Conservation (phyloP, 192 early-diverging fungal species). For the Allomyces macrogynus region DNA sequence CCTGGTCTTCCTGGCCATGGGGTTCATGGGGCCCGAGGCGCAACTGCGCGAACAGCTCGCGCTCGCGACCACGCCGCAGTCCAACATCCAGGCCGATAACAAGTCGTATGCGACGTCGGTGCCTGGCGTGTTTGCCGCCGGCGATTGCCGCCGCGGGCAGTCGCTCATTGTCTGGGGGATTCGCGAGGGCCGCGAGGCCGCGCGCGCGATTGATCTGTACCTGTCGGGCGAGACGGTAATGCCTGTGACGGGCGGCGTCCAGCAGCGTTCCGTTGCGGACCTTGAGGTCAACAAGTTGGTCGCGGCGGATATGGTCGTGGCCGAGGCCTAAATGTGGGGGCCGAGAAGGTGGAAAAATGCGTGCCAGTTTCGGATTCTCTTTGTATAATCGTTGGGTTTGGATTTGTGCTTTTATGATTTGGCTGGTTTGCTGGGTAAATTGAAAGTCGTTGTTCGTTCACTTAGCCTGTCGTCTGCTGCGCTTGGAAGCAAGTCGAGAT, state of each 20-base stretch:
- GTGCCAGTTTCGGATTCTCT: no score
- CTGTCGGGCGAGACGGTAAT: conserved; percentile 61
- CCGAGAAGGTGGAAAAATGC: no score
- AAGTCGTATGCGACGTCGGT: conserved; percentile 60
- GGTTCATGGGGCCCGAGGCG: conserved; percentile 84
- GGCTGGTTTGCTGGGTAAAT: no score
- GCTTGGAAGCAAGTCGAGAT: no score
- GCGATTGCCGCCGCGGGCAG: conserved; percentile 93
- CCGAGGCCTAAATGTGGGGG: no score
- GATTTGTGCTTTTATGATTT: no score
- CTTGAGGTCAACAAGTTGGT: conserved; percentile 1
- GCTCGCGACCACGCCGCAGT: conserved; percentile 51
- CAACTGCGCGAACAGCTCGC: conserved; percentile 55
- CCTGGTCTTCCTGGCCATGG: conserved; percentile 85
- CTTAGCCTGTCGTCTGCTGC: no score
- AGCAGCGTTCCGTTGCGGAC: conserved; percentile 30
- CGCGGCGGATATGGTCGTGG: no score
- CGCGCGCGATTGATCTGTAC: conserved; percentile 72
- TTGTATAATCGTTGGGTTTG: no score
- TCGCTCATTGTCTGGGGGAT: conserved; percentile 94
- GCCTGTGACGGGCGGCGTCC: conserved; percentile 74
- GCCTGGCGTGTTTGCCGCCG: conserved; percentile 77
- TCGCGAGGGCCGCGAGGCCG: conserved; percentile 89
- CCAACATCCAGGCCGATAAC: conserved; percentile 62
- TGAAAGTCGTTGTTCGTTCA: no score